Evolutionary conservation across 2,329 filamentous ascomycete genomes (phyloP).

Genomic region (Davidsoniella eucalypti): DNA sequence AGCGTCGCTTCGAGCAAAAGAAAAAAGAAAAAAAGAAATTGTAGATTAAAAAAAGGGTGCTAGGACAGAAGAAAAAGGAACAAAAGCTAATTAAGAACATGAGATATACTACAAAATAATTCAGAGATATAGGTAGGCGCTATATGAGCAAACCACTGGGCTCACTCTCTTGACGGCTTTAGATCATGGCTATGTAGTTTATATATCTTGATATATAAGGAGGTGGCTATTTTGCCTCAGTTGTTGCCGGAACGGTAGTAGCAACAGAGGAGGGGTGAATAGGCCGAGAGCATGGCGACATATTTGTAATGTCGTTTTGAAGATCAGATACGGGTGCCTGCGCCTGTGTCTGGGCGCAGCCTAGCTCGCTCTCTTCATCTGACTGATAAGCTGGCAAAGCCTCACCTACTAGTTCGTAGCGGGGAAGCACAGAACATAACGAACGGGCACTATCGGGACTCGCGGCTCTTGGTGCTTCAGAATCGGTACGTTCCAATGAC

Average conservation of each 20-base stretch:
- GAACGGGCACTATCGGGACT: constrained; percentile 12
- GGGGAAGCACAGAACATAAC: constrained; percentile 10
- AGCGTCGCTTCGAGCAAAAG: not conserved
- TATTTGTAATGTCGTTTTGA: too few relatives aligned
- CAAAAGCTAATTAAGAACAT: not conserved
- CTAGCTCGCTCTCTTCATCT: constrained; percentile 9
- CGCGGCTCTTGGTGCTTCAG: not conserved
- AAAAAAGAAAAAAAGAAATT: not conserved
- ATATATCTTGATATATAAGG: too few relatives aligned
- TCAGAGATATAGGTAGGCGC: too few relatives aligned
- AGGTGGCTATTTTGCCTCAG: too few relatives aligned
- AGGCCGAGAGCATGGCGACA: too few relatives aligned
- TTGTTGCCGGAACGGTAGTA: too few relatives aligned
- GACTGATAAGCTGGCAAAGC: constrained; percentile 15
- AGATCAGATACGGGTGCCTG: too few relatives aligned
- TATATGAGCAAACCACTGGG: too few relatives aligned
- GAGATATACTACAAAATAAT: too few relatives aligned
- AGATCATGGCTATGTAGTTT: too few relatives aligned
- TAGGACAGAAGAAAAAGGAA: not conserved
- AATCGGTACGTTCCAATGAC: not conserved
- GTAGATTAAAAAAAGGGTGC: not conserved
- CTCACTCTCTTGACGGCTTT: too few relatives aligned
- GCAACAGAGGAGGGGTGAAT: too few relatives aligned
- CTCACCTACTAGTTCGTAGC: constrained; percentile 14
- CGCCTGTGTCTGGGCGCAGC: not conserved